These are phyloP conservation scores for Zygoascus tannicola DNA, from an alignment of 805 yeast genomes.

Conservation along the genomic window DNA sequence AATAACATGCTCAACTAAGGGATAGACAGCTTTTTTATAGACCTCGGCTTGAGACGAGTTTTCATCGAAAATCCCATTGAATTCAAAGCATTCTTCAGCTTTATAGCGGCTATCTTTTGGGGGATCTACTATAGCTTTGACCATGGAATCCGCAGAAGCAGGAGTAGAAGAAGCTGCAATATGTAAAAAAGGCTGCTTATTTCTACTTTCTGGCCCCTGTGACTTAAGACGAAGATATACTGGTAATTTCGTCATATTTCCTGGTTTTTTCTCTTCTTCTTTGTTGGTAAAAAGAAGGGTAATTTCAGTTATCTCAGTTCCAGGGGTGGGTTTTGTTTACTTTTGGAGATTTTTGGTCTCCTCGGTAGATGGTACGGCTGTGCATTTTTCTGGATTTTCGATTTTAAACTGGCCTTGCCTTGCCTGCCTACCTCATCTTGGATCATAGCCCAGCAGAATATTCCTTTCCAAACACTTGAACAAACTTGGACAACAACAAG, in stretches of 20 bases:
- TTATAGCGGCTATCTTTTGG: constrained; percentile 18
- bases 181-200: constrained; percentile 19
- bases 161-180: constrained; percentile 12
- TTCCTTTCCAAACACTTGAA: no score
- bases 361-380: no score
- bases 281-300: no score
- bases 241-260: constrained; percentile 22
- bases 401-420: no score
- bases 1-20: constrained; percentile 26
- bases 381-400: no score
- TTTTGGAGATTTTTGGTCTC: no score
- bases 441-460: no score
- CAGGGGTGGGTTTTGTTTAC: no score
- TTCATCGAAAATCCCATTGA: constrained; percentile 29
- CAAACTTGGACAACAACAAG: no score
- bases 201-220: constrained; percentile 16
- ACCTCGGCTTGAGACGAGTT: constrained; percentile 29
- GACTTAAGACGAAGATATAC: constrained; percentile 35
- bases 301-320: no score
- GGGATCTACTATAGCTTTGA: constrained; percentile 20
- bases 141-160: constrained; percentile 10
- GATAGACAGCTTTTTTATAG: constrained; percentile 29
- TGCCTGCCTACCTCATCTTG: no score
- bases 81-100: constrained; percentile 23
- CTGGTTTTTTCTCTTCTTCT: no score